These are phyloP conservation scores for Candida krabiensis DNA, from an alignment of 805 yeast species.

Conservation along the genomic window DNA sequence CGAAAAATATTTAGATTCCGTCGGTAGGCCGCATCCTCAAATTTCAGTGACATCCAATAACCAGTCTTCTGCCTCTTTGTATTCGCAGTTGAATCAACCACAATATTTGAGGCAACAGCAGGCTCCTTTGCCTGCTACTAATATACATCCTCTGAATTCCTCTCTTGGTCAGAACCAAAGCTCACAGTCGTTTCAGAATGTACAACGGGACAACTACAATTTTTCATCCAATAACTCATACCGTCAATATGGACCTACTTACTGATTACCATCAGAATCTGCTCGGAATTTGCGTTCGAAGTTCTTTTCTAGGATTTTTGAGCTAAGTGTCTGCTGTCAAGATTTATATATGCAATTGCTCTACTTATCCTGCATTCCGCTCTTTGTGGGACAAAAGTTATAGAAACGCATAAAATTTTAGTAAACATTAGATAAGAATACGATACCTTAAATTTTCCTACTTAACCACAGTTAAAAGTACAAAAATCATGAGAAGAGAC, in stretches of 20 bases:
- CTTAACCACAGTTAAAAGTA: conserved; percentile 3
- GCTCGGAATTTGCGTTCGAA: not conserved
- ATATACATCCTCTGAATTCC: not conserved
- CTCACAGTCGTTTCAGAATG: not conserved
- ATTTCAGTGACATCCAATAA: not conserved
- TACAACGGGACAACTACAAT: not conserved
- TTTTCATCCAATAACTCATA: not conserved
- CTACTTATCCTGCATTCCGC: too few relatives aligned
- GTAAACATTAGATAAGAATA: too few relatives aligned
- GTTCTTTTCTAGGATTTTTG: too few relatives aligned
- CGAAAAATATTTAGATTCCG: not conserved
- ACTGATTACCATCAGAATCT: too few relatives aligned
- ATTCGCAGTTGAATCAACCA: not conserved
- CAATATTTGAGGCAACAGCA: not conserved
- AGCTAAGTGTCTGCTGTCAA: too few relatives aligned
- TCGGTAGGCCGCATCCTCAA: not conserved
- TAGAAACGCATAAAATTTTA: too few relatives aligned
- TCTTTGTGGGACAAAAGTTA: too few relatives aligned
- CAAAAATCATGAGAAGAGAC: not conserved
- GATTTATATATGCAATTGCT: too few relatives aligned
- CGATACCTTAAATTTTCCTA: too few relatives aligned
- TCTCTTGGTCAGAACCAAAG: not conserved
- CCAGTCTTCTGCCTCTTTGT: not conserved
- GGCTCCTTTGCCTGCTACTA: not conserved
- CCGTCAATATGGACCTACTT: not conserved